A percentile compares a stretch with the other conserved stretches of the same genome.
phyloP scores from a whole-genome alignment of 2,329 filamentous ascomycete species.

The Sporothrix humicola region DNA sequence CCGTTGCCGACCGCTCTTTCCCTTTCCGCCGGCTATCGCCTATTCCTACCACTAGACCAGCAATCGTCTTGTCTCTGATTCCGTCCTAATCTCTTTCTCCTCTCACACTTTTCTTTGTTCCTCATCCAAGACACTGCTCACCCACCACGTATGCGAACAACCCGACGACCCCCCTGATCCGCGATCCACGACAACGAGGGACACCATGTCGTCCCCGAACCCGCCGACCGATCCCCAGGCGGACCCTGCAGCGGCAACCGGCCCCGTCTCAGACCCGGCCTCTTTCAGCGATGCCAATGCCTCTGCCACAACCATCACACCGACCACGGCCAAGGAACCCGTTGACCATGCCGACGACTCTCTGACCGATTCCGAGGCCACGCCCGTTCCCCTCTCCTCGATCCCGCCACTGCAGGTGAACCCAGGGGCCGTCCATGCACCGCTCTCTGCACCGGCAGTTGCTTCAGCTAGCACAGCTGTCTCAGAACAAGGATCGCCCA shows the following conservation, averaged over 20 bases:
- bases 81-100: not conserved
- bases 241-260: constrained; percentile 46
- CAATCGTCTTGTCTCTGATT: not conserved
- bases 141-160: not conserved
- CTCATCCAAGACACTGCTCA: not conserved
- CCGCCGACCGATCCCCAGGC: constrained; percentile 14
- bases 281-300: constrained; percentile 51
- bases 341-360: constrained; percentile 34
- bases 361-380: constrained; percentile 31
- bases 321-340: not conserved
- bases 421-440: not conserved
- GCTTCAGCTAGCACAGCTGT: not conserved
- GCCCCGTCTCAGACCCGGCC: constrained; percentile 57
- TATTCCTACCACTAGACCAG: not conserved
- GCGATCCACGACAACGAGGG: constrained; percentile 1
- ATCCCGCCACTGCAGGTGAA: constrained; percentile 19
- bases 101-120: not conserved
- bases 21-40: not conserved
- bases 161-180: not conserved
- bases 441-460: constrained; percentile 20
- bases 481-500: not conserved
- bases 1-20: constrained; percentile 23
- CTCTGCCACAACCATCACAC: constrained; percentile 39
- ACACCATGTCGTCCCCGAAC: constrained; percentile 24
- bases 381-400: constrained; percentile 19